phyloP scores from a whole-genome alignment of 352 stramenopile genomes.

The Phytophthora ohioensis region DNA sequence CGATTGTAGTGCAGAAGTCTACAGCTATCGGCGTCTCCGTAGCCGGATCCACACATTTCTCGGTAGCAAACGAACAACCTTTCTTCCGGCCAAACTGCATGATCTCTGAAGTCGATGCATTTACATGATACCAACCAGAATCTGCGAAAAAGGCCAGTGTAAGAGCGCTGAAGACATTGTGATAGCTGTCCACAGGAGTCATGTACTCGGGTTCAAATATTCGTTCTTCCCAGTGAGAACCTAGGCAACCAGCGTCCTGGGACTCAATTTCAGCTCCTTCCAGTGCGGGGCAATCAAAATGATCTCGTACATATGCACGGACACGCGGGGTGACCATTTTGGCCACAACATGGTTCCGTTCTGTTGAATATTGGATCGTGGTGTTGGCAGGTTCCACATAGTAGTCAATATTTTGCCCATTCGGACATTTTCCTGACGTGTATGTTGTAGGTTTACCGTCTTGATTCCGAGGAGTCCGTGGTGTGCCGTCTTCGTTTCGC shows the following conservation, averaged over 20 bases:
- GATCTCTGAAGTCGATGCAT: constrained; percentile 49
- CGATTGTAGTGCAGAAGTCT: constrained; percentile 55
- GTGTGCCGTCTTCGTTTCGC: constrained; percentile 63
- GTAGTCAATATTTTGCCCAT: constrained; percentile 57
- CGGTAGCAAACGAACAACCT: constrained; percentile 65
- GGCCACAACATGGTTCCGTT: constrained; percentile 57
- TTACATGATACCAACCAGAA: constrained; percentile 77
- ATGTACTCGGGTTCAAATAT: constrained; percentile 84
- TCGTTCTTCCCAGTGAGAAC: constrained; percentile 83
- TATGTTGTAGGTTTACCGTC: constrained; percentile 45
- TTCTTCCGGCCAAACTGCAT: constrained; percentile 66
- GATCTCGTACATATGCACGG: constrained; percentile 50
- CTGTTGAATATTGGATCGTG: constrained; percentile 62
- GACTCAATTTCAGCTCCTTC: constrained; percentile 76
- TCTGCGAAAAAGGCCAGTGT: constrained; percentile 83
- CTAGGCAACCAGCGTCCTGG: constrained; percentile 72
- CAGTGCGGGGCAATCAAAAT: constrained; percentile 70
- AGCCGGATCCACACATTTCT: constrained; percentile 60
- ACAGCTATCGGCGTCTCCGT: constrained; percentile 45
- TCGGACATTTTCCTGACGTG: constrained; percentile 51
- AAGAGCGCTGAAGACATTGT: constrained; percentile 65
- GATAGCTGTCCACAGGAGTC: constrained; percentile 71
- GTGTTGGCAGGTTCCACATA: constrained; percentile 40
- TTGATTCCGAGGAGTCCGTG: constrained; percentile 57
- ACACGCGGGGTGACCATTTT: constrained; percentile 72